Percentiles rank a stretch among this genome's conserved stretches.
Conservation (phyloP, 2,329 filamentous ascomycete species). For the Alternaria arborescens region DNA sequence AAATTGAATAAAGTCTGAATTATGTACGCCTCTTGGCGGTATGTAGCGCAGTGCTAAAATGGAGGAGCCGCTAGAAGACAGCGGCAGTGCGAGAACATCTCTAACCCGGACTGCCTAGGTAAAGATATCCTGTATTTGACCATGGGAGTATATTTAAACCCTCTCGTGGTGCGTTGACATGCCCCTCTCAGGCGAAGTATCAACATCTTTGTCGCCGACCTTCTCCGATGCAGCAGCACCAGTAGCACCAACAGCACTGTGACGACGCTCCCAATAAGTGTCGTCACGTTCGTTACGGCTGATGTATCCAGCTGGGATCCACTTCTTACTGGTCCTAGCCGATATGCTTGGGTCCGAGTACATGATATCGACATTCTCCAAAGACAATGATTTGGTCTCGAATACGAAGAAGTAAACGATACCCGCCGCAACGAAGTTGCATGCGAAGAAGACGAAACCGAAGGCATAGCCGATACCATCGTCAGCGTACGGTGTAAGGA, state of each 20-base stretch:
- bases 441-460: conserved; percentile 49
- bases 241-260: conserved; percentile 28
- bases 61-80: neutral
- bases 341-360: conserved; percentile 42
- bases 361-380: conserved; percentile 50
- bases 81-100: neutral
- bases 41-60: neutral
- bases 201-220: conserved; percentile 26
- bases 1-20: neutral
- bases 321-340: conserved; percentile 43
- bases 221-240: conserved; percentile 23
- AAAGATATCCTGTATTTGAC: neutral
- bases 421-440: conserved; percentile 41
- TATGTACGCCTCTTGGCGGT: neutral
- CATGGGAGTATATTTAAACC: neutral
- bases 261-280: conserved; percentile 37
- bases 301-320: conserved; percentile 45
- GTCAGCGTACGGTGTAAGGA: conserved; percentile 48
- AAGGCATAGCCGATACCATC: conserved; percentile 45
- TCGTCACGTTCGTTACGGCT: conserved; percentile 41
- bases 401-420: conserved; percentile 49
- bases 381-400: conserved; percentile 45
- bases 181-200: conserved; percentile 31
- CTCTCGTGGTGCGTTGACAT: conserved; percentile 33
- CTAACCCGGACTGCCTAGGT: neutral